Evolutionary conservation across 2,329 filamentous ascomycete genomes (phyloP).

Genomic region (Cladophialophora psammophila): DNA sequence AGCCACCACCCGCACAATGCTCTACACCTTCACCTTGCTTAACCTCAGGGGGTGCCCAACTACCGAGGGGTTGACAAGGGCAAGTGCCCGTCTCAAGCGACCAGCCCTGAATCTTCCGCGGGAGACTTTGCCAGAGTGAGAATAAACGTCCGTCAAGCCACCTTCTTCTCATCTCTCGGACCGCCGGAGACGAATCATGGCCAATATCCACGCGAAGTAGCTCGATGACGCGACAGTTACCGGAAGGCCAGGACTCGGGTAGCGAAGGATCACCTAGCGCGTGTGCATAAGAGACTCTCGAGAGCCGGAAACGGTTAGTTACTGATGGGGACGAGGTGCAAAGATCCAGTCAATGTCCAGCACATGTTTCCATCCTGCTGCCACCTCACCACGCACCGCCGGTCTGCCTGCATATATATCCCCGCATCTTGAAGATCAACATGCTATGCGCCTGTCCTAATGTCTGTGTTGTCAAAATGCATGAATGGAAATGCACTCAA

Average conservation of each 20-base stretch:
- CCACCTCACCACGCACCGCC: not conserved
- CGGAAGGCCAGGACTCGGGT: not conserved
- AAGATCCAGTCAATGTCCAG: not conserved
- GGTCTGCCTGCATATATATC: not conserved
- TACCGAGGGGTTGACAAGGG: not conserved
- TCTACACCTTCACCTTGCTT: not conserved
- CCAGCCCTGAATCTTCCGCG: not conserved
- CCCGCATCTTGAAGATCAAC: slow-evolving; percentile 6
- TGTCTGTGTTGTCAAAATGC: not conserved
- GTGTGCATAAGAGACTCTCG: not conserved
- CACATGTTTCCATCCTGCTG: slow-evolving; percentile 6
- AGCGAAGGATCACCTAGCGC: not conserved
- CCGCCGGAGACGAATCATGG: not conserved
- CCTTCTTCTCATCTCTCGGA: not conserved
- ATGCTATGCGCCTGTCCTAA: not conserved
- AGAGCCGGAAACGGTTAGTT: not conserved
- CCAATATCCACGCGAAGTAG: not conserved
- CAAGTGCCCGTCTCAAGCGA: not conserved
- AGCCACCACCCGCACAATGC: not conserved
- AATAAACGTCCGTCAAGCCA: not conserved
- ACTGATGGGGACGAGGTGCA: not conserved
- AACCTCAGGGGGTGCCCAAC: not conserved
- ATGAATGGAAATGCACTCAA: not conserved
- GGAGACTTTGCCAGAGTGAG: not conserved
- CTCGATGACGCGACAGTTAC: not conserved